Base-by-base conservation (phyloP, 2,329 filamentous ascomycete genomes). In the Nannizzia gypsea region DNA sequence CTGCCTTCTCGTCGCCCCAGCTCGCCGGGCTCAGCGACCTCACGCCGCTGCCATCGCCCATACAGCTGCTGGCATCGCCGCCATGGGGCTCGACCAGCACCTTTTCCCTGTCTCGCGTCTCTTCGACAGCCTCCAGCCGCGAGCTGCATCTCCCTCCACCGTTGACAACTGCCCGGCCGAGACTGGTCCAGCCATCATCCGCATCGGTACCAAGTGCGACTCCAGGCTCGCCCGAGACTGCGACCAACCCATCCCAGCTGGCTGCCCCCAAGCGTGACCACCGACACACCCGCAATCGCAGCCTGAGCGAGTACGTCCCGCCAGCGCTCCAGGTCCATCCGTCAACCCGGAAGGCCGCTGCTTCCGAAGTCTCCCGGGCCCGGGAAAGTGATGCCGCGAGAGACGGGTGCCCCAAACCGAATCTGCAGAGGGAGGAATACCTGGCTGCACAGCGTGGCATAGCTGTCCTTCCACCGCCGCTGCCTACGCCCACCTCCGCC, bases 261-360 rank as follows among this genome's bases (percentile, higher is more conserved):
- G 42, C 58, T 20, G 59, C 46, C 13, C 52, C 54, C 4, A 62
- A 59, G 36, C 55, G 46, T 5, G 63, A 9, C 66, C 66, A 64
- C 59, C 71, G 66, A 13, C 88, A 89, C 71, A 77, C 78, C 11
- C 82, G 88, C 61, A 90, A 93, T 71, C 82, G 91, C 66, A 96
- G 91, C 72, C 77, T 93, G 26, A 96, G 90, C 75, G 91, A 96
- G 64, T 96, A 95, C 72, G 80, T 84, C 0, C 90, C 90, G 1
- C 88, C 93, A 59, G 76, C 82, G 3, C 77, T 86, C 64, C 79
- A 84, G 48, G 81, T 87, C 56, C 80, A 86, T 0, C 88, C 38
- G 3, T 6, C 84, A 68, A 75, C 77, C 34, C 83, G 90, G 48
- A 85, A 89, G 63, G 81, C 88, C 59, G 89, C 87, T 0, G 84